Base-by-base conservation (phyloP, 2,329 filamentous ascomycete species). In the Endocalyx cinctus region DNA sequence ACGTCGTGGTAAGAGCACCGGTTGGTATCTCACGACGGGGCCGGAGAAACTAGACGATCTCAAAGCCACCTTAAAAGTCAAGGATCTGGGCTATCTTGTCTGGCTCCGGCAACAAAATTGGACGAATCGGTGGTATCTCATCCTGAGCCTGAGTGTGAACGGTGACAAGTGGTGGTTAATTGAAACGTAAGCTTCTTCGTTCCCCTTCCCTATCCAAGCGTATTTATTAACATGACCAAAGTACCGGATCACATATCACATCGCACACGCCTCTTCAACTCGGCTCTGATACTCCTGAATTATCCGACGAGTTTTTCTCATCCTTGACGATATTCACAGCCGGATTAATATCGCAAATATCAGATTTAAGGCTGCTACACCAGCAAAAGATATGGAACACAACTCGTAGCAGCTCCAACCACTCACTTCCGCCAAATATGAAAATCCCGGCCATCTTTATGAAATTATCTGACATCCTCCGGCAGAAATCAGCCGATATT, bases 121-220 rank as follows among this genome's bases (percentile, higher is more conserved):
- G 86, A 70, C 70, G 8, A 55, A 72, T 11, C 66, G 74, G 33
- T 95, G 87, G 85, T 77, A 81, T 42, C 63, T 94, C 25, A 79
- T 81, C 44, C 72, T 84, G 28, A 78, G 79, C 33, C 71, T 87
- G 54, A 80, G 82, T 53, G 69, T 84, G 51, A 70, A 72, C 50
- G 85, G 86, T 33, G 85, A 92, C 53, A 73, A 72, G 41, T 94
- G 86, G 85, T 89, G 82, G 79, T 64, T 89, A 39, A 66, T 87
- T 34, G 73, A 82, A 57, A 58, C 77, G 71, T 79, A 63, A 62
- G 72, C 66, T 18, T 31, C 36, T 20, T 15, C 29, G 18, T 37
- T 26, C 14, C 31, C n/a, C 10, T 14, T 15, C 25, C 14, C 27
- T 25, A 30, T 15, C 26, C n/a, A 19, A 34, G 31, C 22, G 37